Conservation (phyloP, 2,329 filamentous ascomycete genomes). For the Torrubiellomyces zombiae region DNA sequence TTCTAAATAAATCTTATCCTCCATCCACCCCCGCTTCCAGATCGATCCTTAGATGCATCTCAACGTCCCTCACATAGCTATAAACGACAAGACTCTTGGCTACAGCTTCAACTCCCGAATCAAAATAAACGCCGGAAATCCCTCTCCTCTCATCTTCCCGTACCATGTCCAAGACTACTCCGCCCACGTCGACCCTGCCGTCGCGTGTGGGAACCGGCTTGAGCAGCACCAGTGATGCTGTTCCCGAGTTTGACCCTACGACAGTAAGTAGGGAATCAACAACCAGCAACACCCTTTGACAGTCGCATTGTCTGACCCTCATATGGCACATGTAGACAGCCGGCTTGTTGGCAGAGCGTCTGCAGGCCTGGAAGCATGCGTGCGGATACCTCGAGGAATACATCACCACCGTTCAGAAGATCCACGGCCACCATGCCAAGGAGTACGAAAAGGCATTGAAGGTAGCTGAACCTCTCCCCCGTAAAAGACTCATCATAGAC, state of each 20-base stretch:
- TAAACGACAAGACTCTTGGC: no score
- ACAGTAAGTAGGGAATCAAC: constrained; percentile 27
- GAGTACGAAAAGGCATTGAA: constrained; percentile 93
- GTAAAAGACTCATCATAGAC: no score
- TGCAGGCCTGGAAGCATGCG: constrained; percentile 93
- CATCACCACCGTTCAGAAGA: constrained; percentile 67
- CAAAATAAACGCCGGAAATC: no score
- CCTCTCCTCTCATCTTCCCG: not conserved
- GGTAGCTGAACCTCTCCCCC: no score
- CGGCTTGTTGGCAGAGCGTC: constrained; percentile 68
- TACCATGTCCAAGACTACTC: constrained; percentile 8
- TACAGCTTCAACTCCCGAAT: no score
- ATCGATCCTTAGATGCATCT: no score
- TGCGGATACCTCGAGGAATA: constrained; percentile 87
- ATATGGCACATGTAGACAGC: constrained; percentile 37
- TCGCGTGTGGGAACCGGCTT: constrained; percentile 29
- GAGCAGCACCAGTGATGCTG: constrained; percentile 37
- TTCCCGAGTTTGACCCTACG: constrained; percentile 40
- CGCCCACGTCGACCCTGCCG: constrained; percentile 19
- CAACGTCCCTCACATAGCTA: no score
- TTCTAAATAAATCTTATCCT: no score
- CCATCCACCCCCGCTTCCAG: no score
- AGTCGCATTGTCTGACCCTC: not conserved
- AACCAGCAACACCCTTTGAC: not conserved
- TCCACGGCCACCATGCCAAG: constrained; percentile 71